phyloP scores from a whole-genome alignment of 2,329 filamentous ascomycete genomes.

The Talaromyces sp. region DNA sequence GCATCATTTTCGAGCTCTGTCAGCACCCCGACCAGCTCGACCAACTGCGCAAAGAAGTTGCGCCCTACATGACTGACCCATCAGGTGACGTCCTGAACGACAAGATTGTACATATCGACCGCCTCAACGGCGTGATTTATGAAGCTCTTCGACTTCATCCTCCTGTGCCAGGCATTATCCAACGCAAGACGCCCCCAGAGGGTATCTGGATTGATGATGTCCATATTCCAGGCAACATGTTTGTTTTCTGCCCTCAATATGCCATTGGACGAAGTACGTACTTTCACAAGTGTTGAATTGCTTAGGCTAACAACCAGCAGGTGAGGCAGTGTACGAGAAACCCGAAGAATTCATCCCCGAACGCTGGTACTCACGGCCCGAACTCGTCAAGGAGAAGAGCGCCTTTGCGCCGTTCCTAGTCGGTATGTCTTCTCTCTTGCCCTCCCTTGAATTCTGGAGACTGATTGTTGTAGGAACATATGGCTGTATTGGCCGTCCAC shows the following conservation, averaged over 20 bases:
- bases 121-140: conserved; percentile 45
- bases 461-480: conserved; percentile 26
- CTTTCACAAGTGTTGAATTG: neutral
- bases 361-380: conserved; percentile 34
- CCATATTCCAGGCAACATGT: conserved; percentile 29
- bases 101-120: conserved; percentile 17
- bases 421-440: conserved; percentile 21
- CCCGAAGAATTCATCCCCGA: conserved; percentile 33
- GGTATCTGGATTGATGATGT: conserved; percentile 36
- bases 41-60: conserved; percentile 35
- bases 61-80: conserved; percentile 21
- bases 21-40: conserved; percentile 26
- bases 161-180: conserved; percentile 39
- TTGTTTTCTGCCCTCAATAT: conserved; percentile 25
- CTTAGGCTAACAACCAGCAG: conserved; percentile 13
- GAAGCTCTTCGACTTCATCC: conserved; percentile 45
- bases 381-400: conserved; percentile 32
- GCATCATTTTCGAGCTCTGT: conserved; percentile 41
- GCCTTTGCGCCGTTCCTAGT: conserved; percentile 36
- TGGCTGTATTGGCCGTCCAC: conserved; percentile 37
- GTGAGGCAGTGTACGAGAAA: conserved; percentile 27
- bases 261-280: conserved; percentile 26
- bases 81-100: conserved; percentile 18
- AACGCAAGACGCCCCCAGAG: conserved; percentile 37
- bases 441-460: neutral